phyloP scores from a whole-genome alignment of 1,139 yeast genomes.

The Sporopachydermia cereana region DNA sequence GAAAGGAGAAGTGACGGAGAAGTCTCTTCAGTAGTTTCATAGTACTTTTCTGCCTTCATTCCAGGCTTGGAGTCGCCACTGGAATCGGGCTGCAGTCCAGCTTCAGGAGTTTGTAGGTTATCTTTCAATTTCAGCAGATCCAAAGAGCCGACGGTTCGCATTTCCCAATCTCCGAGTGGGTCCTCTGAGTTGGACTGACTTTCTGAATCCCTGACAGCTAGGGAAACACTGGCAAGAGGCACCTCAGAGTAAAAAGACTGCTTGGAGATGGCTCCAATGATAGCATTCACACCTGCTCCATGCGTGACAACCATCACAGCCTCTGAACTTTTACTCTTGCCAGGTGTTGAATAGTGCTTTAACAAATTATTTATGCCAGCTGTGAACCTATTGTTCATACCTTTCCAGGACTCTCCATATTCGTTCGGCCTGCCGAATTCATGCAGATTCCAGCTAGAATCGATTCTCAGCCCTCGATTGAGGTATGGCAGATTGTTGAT shows the following conservation, averaged over 20 bases:
- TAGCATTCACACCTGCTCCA: slow-evolving; percentile 29
- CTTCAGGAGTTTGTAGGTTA: too few species aligned
- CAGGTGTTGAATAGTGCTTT: slow-evolving; percentile 13
- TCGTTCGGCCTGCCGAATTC: slow-evolving; percentile 24
- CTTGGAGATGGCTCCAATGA: slow-evolving; percentile 22
- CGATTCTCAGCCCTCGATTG: background rate
- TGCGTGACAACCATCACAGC: slow-evolving; percentile 26
- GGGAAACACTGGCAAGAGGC: slow-evolving; percentile 21
- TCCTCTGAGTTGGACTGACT: too few species aligned
- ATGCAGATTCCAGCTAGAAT: slow-evolving; percentile 19
- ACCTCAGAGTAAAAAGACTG: slow-evolving; percentile 23
- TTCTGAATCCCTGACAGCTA: too few species aligned
- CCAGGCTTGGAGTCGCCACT: too few species aligned
- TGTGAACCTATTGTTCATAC: slow-evolving; percentile 24
- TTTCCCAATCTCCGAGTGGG: too few species aligned
- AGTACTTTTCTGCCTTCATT: too few species aligned
- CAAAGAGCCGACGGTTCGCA: too few species aligned
- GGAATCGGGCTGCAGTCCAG: too few species aligned
- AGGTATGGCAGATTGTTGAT: slow-evolving; percentile 6
- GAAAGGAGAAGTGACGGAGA: too few species aligned
- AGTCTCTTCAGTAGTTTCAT: too few species aligned
- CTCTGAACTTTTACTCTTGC: slow-evolving; percentile 10
- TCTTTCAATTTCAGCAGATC: too few species aligned
- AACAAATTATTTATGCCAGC: slow-evolving; percentile 20
- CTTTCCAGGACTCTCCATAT: slow-evolving; percentile 27